These are phyloP conservation scores for Botrytis medusae DNA, from an alignment of 2,329 filamentous ascomycete genomes.

Conservation along the genomic window DNA sequence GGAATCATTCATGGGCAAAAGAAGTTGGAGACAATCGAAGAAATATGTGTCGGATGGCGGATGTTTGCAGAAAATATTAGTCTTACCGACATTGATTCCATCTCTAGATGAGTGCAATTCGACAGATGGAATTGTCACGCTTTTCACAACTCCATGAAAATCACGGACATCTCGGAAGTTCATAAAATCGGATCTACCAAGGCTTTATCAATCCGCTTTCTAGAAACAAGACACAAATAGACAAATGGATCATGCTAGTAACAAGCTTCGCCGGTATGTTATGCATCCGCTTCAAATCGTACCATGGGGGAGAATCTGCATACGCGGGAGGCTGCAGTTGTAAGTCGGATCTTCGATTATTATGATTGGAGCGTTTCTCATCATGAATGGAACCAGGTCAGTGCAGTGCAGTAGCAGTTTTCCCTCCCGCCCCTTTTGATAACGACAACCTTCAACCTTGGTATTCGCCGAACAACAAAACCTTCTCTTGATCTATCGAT, in stretches of 20 bases:
- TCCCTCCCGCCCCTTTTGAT: neutral
- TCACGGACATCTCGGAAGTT: neutral
- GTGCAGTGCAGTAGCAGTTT: slow-evolving; percentile 2
- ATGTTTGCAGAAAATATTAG: neutral
- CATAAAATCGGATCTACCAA: neutral
- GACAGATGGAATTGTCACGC: neutral
- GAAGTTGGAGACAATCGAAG: neutral
- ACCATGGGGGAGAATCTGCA: neutral
- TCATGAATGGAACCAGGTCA: neutral
- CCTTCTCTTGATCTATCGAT: neutral
- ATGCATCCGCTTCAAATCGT: neutral
- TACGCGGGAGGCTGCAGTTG: neutral
- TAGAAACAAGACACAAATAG: neutral
- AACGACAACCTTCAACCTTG: slow-evolving; percentile 4
- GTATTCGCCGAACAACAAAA: neutral
- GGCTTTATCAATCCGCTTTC: neutral
- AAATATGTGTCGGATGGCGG: neutral
- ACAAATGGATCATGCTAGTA: neutral
- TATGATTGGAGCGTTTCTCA: neutral
- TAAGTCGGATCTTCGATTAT: neutral
- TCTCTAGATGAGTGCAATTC: neutral
- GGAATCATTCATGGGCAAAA: neutral
- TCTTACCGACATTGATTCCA: neutral
- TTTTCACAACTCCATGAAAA: neutral
- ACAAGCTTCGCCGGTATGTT: neutral